Conservation (phyloP, 2,329 filamentous ascomycete genomes). For the Colletotrichum phormii region DNA sequence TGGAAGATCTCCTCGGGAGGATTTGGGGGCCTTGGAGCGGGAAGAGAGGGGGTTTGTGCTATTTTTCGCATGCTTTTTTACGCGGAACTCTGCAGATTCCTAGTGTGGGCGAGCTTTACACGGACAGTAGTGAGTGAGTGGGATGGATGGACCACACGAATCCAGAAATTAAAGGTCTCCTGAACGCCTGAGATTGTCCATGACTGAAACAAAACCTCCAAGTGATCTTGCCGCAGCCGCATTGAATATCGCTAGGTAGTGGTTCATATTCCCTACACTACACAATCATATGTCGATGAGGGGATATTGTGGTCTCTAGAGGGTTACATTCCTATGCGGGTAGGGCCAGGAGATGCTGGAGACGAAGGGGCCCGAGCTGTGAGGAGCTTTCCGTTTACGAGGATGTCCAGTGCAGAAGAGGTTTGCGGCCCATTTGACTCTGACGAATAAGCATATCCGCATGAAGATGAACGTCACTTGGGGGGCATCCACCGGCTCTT, state of each 20-base stretch:
- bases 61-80: conserved; percentile 16
- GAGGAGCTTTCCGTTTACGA: neutral
- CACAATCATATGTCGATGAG: neutral
- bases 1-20: neutral
- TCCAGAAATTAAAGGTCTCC: neutral
- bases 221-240: neutral
- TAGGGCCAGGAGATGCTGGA: conserved; percentile 13
- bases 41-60: conserved; percentile 13
- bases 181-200: neutral
- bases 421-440: neutral
- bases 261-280: neutral
- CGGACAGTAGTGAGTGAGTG: neutral
- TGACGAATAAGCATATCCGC: conserved; percentile 26
- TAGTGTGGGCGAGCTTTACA: neutral
- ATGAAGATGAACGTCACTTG: conserved; percentile 17
- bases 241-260: neutral
- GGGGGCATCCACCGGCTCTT: neutral
- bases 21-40: neutral
- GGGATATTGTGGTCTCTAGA: neutral
- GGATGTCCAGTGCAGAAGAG: conserved; percentile 3
- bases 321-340: conserved; percentile 1
- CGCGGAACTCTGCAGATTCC: neutral
- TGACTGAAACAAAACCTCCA: neutral
- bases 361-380: neutral
- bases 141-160: neutral